Evolutionary conservation across 2,329 filamentous ascomycete genomes (phyloP).

Genomic region (Graphilbum sp.): DNA sequence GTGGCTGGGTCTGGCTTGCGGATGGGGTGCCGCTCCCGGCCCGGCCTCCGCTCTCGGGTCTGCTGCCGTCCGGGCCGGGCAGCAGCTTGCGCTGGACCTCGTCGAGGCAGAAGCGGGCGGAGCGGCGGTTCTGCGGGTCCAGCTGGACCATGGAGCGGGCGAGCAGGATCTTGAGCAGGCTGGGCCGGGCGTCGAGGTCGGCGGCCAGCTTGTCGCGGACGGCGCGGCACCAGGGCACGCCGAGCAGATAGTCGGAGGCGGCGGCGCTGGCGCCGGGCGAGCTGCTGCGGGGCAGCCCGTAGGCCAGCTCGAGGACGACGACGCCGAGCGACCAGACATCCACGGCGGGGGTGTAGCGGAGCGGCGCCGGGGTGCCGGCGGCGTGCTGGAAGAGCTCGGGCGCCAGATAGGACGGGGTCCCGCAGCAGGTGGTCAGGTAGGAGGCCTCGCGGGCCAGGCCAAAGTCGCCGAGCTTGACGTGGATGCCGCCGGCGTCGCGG

Average conservation of each 20-base stretch:
- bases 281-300: not conserved
- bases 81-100: no score
- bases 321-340: constrained; percentile 2
- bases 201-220: no score
- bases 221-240: not conserved
- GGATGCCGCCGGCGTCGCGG: not conserved
- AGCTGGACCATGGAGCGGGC: no score
- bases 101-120: no score
- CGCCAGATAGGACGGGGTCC: not conserved
- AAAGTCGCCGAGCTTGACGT: constrained; percentile 2
- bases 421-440: not conserved
- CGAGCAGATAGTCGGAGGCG: not conserved
- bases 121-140: no score
- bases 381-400: not conserved
- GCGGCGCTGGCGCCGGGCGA: not conserved
- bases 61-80: no score
- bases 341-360: not conserved
- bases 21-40: no score
- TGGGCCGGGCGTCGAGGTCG: no score
- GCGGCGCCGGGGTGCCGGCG: not conserved
- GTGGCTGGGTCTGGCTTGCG: no score
- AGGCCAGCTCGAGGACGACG: constrained; percentile 1
- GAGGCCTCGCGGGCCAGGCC: not conserved
- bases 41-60: no score
- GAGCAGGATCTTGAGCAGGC: no score